Evolutionary conservation across 1,284 basidiomycete genomes (phyloP), one percentile per base, ranked within the genome.

Genomic region (Uromyces viciae-fabae): DNA sequence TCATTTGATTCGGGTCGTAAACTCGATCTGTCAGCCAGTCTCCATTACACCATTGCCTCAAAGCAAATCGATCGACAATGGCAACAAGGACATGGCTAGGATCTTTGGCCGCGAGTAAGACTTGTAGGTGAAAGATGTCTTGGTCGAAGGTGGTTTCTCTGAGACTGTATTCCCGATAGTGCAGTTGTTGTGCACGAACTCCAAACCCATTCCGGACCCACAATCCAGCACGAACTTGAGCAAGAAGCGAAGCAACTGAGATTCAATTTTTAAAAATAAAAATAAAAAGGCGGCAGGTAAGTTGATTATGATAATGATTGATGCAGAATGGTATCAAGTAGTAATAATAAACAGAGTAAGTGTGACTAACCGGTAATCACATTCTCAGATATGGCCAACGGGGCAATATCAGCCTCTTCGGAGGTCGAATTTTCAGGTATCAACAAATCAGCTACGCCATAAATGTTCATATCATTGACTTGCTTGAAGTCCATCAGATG

Each of bases 181-280:
- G 95, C 78, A 96, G 89, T n/a, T 95, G 89, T 85, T 99, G 97
- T 0, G 94, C 94, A 1, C 96, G 92, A 83, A 99, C 95, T 7
- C 93, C 93, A 83, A 95, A 94, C 1, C 97, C 97, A 83, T 99
- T 99, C 75, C 96, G 92, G 3, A 98, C 95, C 97, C 97, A 99
- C 28, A 98, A 89, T 2, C 95, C 95, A 1, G 94, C 92, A 22
- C 95, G 91, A 77, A 98, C 95, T 86, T 99, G 97, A 0, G 96
- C 94, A 46, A 98, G 91, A 89, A 94, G 93, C 0, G 92, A 90
- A 28, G 94, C 88, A 4, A 94, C 94, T 95, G 82, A n/a, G n/a
- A n/a, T n/a, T n/a, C n/a, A n/a, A n/a, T n/a, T n/a, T n/a, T n/a
- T n/a, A n/a, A n/a, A n/a, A n/a, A n/a, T n/a, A n/a, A n/a, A n/a